Evolutionary conservation across 768 basidiomycete species (phyloP).

Genomic region (Amylocystis lapponica): DNA sequence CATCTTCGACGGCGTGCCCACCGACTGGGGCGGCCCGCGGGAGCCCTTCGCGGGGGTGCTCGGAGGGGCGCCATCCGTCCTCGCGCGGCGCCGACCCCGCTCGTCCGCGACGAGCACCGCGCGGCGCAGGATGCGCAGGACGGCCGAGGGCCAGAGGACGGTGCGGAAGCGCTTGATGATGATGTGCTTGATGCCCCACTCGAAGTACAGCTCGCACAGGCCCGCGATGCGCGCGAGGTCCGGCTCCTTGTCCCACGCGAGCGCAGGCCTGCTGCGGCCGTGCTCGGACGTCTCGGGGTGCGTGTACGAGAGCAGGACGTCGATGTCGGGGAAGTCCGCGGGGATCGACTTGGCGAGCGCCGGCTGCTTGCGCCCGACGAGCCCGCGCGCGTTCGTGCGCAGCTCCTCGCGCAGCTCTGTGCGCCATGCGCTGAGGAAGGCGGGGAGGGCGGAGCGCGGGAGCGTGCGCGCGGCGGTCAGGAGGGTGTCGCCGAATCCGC

Average conservation of each 20-base stretch:
- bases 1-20: slow-evolving; percentile 42
- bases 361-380: slow-evolving; percentile 58
- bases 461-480: slow-evolving; percentile 51
- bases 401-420: slow-evolving; percentile 57
- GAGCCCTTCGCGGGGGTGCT: slow-evolving; percentile 36
- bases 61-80: slow-evolving; percentile 11
- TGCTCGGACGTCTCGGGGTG: slow-evolving; percentile 72
- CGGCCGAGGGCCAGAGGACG: slow-evolving; percentile 72
- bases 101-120: slow-evolving; percentile 47
- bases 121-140: slow-evolving; percentile 67
- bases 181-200: slow-evolving; percentile 83
- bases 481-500: slow-evolving; percentile 73
- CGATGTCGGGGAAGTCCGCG: slow-evolving; percentile 63
- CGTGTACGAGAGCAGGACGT: slow-evolving; percentile 72
- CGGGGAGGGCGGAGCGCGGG: slow-evolving; percentile 34
- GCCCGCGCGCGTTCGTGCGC: slow-evolving; percentile 58
- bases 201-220: slow-evolving; percentile 83
- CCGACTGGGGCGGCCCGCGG: background rate
- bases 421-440: slow-evolving; percentile 61
- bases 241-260: slow-evolving; percentile 50
- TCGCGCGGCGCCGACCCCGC: slow-evolving; percentile 4
- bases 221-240: slow-evolving; percentile 67
- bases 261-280: slow-evolving; percentile 38
- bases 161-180: slow-evolving; percentile 83
- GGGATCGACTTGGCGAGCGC: slow-evolving; percentile 61